A percentile compares a stretch with the other conserved stretches of the same genome.
phyloP scores from a whole-genome alignment of 179 eudicot genomes.

The Nepenthes alata region DNA sequence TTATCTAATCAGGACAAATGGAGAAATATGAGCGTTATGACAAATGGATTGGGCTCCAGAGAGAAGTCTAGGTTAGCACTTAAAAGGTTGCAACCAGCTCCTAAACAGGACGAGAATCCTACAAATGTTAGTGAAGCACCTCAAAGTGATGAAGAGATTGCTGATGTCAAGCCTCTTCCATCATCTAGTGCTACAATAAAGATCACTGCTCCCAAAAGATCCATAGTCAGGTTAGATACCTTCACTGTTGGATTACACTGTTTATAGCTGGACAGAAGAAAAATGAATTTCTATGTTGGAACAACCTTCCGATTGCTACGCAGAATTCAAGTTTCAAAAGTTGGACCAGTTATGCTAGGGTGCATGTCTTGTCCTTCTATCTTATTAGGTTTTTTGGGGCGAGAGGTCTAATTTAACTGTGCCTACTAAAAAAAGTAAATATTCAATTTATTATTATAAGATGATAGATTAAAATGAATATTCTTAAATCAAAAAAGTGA shows the following conservation, averaged over 20 bases:
- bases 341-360: background rate
- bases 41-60: slow-evolving; percentile 68
- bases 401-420: too few species aligned
- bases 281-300: too few species aligned
- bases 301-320: background rate
- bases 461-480: too few species aligned
- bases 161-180: slow-evolving; percentile 38
- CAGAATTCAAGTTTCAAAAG: background rate
- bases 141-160: slow-evolving; percentile 66
- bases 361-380: too few species aligned
- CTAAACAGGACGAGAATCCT: slow-evolving; percentile 56
- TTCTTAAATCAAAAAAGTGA: too few species aligned
- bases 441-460: too few species aligned
- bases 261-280: too few species aligned
- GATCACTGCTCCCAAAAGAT: slow-evolving; percentile 49
- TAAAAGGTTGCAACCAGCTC: slow-evolving; percentile 41
- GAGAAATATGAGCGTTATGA: slow-evolving; percentile 97
- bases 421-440: too few species aligned
- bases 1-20: slow-evolving; percentile 66
- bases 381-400: too few species aligned
- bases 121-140: slow-evolving; percentile 28
- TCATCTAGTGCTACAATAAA: slow-evolving; percentile 38
- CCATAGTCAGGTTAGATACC: slow-evolving; percentile 59
- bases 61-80: slow-evolving; percentile 63
- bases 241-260: background rate